These are phyloP conservation scores for Adansonia digitata DNA, from an alignment of 345 rosid species.

Conservation along the genomic window DNA sequence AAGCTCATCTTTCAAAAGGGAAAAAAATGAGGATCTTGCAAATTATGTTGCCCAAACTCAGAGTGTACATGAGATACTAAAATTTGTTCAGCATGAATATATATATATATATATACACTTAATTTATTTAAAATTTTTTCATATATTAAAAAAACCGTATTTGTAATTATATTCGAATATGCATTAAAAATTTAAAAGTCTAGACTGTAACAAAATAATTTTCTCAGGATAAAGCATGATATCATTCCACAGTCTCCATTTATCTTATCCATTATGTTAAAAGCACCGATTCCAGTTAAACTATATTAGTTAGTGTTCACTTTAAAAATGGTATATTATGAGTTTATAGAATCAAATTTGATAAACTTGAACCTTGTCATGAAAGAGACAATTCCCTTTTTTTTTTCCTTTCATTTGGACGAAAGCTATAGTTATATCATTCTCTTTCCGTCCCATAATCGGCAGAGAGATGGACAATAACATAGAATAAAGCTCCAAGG, in stretches of 20 bases:
- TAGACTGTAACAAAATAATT: neutral
- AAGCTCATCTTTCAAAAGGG: neutral
- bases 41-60: neutral
- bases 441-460: conserved; percentile 7
- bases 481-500: neutral
- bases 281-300: neutral
- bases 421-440: neutral
- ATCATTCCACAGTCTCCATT: neutral
- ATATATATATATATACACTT: too few relatives aligned
- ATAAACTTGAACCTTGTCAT: neutral
- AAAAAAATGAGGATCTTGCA: neutral
- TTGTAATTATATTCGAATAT: too few relatives aligned
- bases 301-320: neutral
- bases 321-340: neutral
- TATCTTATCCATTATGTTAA: conserved; percentile 4
- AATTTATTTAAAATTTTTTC: too few relatives aligned
- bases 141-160: too few relatives aligned
- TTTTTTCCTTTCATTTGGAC: neutral
- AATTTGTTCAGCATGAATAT: too few relatives aligned
- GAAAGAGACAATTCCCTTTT: neutral
- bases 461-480: neutral
- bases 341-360: neutral
- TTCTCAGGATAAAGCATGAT: neutral
- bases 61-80: too few relatives aligned
- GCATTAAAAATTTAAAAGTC: too few relatives aligned